Conservation (phyloP, 2,329 filamentous ascomycete species). For the Xylariaceae sp. region DNA sequence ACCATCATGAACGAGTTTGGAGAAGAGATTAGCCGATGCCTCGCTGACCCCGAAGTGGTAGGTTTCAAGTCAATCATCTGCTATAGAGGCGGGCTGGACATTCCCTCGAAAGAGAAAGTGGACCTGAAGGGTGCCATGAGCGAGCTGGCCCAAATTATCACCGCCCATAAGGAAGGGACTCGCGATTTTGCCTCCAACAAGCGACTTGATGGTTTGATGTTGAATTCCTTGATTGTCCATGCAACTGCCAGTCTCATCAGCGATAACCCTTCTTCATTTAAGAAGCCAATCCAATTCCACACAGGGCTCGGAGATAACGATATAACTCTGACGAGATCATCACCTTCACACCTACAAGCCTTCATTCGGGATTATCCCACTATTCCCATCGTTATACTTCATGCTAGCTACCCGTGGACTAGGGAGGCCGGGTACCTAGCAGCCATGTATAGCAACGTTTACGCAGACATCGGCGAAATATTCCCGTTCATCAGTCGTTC, state of each 20-base stretch:
- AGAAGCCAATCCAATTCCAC: conserved; percentile 83
- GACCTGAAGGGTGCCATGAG: conserved; percentile 50
- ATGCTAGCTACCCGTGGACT: conserved; percentile 82
- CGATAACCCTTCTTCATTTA: conserved; percentile 43
- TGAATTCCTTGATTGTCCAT: conserved; percentile 75
- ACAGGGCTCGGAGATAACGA: conserved; percentile 84
- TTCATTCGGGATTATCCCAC: conserved; percentile 73
- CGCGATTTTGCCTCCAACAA: conserved; percentile 44
- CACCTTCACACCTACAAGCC: conserved; percentile 75
- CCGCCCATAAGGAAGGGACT: conserved; percentile 37
- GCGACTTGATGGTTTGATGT: conserved; percentile 64
- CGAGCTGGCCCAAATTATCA: conserved; percentile 46
- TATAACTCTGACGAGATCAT: conserved; percentile 71
- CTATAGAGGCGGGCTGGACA: conserved; percentile 75
- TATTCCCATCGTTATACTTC: conserved; percentile 78
- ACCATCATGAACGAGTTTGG: conserved; percentile 50
- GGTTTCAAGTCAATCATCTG: conserved; percentile 86
- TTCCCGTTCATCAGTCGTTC: conserved; percentile 80
- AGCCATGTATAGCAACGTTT: conserved; percentile 77
- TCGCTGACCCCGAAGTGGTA: conserved; percentile 71
- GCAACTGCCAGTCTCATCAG: conserved; percentile 65
- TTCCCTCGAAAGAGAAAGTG: conserved; percentile 49
- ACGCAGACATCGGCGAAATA: conserved; percentile 81
- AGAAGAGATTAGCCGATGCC: conserved; percentile 58
- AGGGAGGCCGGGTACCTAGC: conserved; percentile 80